These are phyloP conservation scores for Rubia occidens DNA, from an alignment of 305 asterid species.

Conservation along the genomic window DNA sequence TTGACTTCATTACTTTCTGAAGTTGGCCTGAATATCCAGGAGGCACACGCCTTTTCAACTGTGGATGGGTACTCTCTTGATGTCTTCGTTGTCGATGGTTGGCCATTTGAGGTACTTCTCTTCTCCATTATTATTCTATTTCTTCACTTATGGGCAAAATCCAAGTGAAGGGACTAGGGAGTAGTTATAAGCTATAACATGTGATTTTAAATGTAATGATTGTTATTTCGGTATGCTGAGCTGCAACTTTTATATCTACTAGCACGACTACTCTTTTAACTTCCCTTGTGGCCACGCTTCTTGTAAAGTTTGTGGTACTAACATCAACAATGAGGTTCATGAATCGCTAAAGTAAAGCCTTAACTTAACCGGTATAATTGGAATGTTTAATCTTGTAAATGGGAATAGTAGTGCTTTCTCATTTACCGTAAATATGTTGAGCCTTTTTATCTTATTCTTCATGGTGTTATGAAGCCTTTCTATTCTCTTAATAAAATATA, in stretches of 20 bases:
- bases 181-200: neutral
- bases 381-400: constrained; percentile 3
- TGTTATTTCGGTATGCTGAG: neutral
- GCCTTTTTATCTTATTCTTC: neutral
- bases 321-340: neutral
- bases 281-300: neutral
- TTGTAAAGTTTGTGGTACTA: neutral
- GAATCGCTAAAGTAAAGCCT: neutral
- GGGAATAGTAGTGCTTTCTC: neutral
- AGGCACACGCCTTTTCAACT: constrained; percentile 95
- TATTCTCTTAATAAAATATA: neutral
- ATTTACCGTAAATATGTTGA: neutral
- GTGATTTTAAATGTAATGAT: neutral
- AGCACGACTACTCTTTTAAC: neutral
- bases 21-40: constrained; percentile 89
- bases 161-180: neutral
- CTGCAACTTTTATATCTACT: neutral
- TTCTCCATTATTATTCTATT: neutral
- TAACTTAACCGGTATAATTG: neutral
- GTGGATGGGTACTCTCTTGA: constrained; percentile 87
- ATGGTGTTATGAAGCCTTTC: neutral
- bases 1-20: constrained; percentile 81
- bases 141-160: neutral
- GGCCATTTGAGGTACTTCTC: constrained; percentile 71
- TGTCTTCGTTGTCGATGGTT: constrained; percentile 95